These are phyloP conservation scores for Cucurbita pepo DNA, from an alignment of 306 rosid genomes.

Conservation along the genomic window DNA sequence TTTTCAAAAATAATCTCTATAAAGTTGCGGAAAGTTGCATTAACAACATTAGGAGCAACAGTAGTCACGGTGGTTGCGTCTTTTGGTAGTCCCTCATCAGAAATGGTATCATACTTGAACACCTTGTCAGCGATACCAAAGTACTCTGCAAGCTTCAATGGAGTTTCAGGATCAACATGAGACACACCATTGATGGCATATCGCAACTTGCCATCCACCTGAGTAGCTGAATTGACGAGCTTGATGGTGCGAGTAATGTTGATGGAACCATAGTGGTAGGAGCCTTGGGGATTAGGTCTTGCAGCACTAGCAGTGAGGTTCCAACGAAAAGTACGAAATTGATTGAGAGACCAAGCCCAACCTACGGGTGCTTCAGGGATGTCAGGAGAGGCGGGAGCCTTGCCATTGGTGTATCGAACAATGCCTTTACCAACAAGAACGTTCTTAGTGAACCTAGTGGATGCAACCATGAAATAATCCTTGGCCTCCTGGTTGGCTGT, in stretches of 20 bases:
- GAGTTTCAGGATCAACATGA: slow-evolving; percentile 43
- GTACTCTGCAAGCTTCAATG: slow-evolving; percentile 69
- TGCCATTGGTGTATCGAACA: slow-evolving; percentile 31
- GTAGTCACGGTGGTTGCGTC: not conserved
- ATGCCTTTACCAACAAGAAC: slow-evolving; percentile 26
- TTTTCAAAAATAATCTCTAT: slow-evolving; percentile 75
- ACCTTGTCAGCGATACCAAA: slow-evolving; percentile 21
- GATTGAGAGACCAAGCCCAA: slow-evolving; percentile 95
- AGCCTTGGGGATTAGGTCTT: slow-evolving; percentile 86
- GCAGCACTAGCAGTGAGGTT: slow-evolving; percentile 86
- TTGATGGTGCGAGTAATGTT: slow-evolving; percentile 60
- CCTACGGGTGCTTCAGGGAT: slow-evolving; percentile 47
- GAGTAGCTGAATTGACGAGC: slow-evolving; percentile 29
- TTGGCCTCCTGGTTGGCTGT: slow-evolving; percentile 47
- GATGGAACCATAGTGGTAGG: slow-evolving; percentile 60
- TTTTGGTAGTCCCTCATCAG: slow-evolving; percentile 12
- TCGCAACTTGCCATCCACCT: slow-evolving; percentile 41
- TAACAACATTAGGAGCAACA: slow-evolving; percentile 25
- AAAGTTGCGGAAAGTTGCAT: slow-evolving; percentile 22
- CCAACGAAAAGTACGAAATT: slow-evolving; percentile 72
- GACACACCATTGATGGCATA: slow-evolving; percentile 64
- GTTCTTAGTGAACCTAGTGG: slow-evolving; percentile 47
- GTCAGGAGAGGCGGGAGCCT: slow-evolving; percentile 39
- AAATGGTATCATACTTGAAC: slow-evolving; percentile 31
- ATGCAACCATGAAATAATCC: slow-evolving; percentile 60